These are phyloP conservation scores for Mycena pura DNA, from an alignment of 768 basidiomycete genomes.

Conservation along the genomic window DNA sequence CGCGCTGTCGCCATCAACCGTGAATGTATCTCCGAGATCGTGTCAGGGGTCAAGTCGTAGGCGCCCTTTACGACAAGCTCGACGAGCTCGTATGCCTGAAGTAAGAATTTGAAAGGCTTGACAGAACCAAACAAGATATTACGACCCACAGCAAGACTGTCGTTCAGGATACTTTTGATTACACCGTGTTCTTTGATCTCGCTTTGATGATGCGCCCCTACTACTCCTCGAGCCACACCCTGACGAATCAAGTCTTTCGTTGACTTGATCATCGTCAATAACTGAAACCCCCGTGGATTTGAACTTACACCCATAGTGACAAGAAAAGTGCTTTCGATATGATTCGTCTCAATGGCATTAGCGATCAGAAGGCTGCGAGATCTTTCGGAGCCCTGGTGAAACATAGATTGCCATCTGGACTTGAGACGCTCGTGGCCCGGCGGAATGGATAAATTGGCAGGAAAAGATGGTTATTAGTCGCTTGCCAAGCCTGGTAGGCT, in stretches of 20 bases:
- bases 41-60: slow-evolving; percentile 20
- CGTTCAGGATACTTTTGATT: slow-evolving; percentile 36
- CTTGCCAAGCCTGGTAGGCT: slow-evolving; percentile 30
- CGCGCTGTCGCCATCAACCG: slow-evolving; percentile 37
- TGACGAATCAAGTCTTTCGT: slow-evolving; percentile 27
- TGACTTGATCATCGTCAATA: slow-evolving; percentile 25
- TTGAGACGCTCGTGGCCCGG: slow-evolving; percentile 27
- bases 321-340: slow-evolving; percentile 34
- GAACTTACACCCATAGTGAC: slow-evolving; percentile 29
- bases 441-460: slow-evolving; percentile 30
- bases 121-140: not conserved
- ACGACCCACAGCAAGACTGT: slow-evolving; percentile 34
- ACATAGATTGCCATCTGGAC: slow-evolving; percentile 27
- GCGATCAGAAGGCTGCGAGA: slow-evolving; percentile 28
- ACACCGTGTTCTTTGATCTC: slow-evolving; percentile 27
- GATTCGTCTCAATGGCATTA: slow-evolving; percentile 37
- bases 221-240: slow-evolving; percentile 29
- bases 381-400: slow-evolving; percentile 16
- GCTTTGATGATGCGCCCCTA: slow-evolving; percentile 26
- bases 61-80: slow-evolving; percentile 14
- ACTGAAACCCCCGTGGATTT: not conserved
- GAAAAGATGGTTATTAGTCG: slow-evolving; percentile 33
- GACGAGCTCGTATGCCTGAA: slow-evolving; percentile 30
- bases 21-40: slow-evolving; percentile 35
- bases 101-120: not conserved